A percentile compares a stretch with the other conserved stretches of the same genome.
These are phyloP conservation scores for Coemansia guatemalensis DNA, from an alignment of 192 early-diverging fungal genomes.

Conservation along the genomic window DNA sequence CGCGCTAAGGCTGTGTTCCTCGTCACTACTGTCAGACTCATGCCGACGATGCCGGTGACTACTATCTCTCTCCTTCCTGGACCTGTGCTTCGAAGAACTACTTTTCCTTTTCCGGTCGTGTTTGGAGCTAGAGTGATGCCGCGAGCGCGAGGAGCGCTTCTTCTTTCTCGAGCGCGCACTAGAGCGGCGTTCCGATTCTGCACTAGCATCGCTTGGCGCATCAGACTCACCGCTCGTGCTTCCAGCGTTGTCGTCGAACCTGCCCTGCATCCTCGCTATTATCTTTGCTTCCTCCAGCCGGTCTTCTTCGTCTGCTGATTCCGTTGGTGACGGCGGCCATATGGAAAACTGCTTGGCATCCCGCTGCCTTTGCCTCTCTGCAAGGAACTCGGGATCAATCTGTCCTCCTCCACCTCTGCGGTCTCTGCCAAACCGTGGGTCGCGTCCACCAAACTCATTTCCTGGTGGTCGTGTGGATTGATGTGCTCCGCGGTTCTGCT, in stretches of 20 bases:
- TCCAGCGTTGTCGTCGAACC: slow-evolving; percentile 17
- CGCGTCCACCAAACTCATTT: not conserved
- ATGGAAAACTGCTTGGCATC: slow-evolving; percentile 51
- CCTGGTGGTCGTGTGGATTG: not conserved
- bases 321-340: slow-evolving; percentile 60
- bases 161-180: slow-evolving; percentile 7
- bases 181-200: not conserved
- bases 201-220: not conserved
- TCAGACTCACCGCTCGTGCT: slow-evolving; percentile 20
- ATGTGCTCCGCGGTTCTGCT: not conserved
- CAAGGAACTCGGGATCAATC: slow-evolving; percentile 33
- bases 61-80: slow-evolving; percentile 12
- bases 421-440: not conserved
- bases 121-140: slow-evolving; percentile 2
- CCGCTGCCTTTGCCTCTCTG: slow-evolving; percentile 41
- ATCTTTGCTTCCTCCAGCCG: slow-evolving; percentile 27
- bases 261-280: slow-evolving; percentile 27
- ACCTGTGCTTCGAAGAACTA: slow-evolving; percentile 2
- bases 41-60: not conserved
- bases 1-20: slow-evolving; percentile 15
- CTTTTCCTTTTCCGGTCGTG: not conserved
- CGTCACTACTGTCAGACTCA: slow-evolving; percentile 11
- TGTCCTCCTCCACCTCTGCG: slow-evolving; percentile 8
- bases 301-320: slow-evolving; percentile 54
- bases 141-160: slow-evolving; percentile 14